A percentile compares a stretch with the other conserved stretches of the same genome.
phyloP scores from a whole-genome alignment of 2,329 filamentous ascomycete species.

The Rachicladosporium sp. region DNA sequence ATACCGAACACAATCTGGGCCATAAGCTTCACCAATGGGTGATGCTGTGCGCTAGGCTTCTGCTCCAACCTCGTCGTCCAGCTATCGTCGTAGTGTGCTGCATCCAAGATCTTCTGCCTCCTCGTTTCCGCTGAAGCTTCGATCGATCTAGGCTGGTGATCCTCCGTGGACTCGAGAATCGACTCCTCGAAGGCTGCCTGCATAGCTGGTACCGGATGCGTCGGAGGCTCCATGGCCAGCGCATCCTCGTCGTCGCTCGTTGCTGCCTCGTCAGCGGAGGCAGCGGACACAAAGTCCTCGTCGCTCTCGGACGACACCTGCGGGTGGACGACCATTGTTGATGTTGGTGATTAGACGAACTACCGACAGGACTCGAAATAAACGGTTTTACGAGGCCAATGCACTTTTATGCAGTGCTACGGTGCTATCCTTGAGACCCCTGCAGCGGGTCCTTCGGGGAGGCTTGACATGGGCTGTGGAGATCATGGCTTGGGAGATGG shows the following conservation, averaged over 20 bases:
- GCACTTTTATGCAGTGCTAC: too few relatives aligned
- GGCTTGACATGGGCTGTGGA: too few relatives aligned
- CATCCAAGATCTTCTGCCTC: constrained; percentile 55
- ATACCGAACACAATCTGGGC: constrained; percentile 91
- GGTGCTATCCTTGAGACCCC: too few relatives aligned
- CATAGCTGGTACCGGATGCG: constrained; percentile 63
- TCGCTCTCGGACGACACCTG: constrained; percentile 2
- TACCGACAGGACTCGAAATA: too few relatives aligned
- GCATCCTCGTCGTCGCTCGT: constrained; percentile 2
- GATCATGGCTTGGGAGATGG: background rate
- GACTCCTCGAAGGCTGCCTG: constrained; percentile 76
- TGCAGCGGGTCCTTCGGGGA: too few relatives aligned
- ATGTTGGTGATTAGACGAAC: too few relatives aligned
- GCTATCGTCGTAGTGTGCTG: constrained; percentile 54
- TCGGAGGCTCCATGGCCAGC: constrained; percentile 26
- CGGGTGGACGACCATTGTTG: constrained; percentile 3
- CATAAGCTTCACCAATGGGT: constrained; percentile 80
- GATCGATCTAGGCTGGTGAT: constrained; percentile 21
- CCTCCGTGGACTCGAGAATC: constrained; percentile 55
- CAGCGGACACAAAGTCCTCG: constrained; percentile 3
- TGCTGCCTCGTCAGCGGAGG: constrained; percentile 1
- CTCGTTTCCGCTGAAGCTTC: constrained; percentile 46
- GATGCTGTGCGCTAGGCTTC: constrained; percentile 62
- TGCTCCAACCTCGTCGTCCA: constrained; percentile 67
- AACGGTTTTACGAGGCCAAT: too few relatives aligned